Percentiles rank a stretch among this genome's conserved stretches.
These are phyloP conservation scores for Xylaria palmicola DNA, from an alignment of 495 filamentous ascomycete genomes.

Conservation along the genomic window DNA sequence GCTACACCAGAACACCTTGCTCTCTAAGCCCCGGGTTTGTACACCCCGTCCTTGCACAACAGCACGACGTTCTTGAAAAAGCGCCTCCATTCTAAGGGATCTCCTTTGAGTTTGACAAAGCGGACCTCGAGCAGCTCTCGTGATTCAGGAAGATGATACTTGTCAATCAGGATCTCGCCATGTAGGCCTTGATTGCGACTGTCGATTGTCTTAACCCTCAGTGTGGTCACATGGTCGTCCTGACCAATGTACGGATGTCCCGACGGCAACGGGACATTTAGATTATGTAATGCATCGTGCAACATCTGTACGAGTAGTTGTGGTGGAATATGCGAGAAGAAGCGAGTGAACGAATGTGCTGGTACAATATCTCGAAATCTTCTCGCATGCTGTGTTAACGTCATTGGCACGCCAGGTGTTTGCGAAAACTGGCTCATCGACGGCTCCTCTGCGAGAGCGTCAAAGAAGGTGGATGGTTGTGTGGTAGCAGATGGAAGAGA, in stretches of 20 bases:
- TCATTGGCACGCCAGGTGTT: slow-evolving; percentile 74
- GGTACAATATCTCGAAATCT: slow-evolving; percentile 85
- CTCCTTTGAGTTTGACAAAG: slow-evolving; percentile 92
- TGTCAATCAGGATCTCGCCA: slow-evolving; percentile 81
- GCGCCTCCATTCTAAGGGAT: slow-evolving; percentile 94
- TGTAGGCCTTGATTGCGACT: slow-evolving; percentile 74
- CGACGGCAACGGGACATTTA: slow-evolving; percentile 72
- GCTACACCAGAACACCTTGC: slow-evolving; percentile 2
- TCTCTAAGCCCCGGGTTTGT: slow-evolving; percentile 41
- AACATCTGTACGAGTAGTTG: slow-evolving; percentile 76
- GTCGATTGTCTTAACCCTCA: slow-evolving; percentile 76
- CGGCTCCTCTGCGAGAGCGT: slow-evolving; percentile 79
- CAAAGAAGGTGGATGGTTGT: slow-evolving; percentile 45
- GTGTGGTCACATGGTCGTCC: slow-evolving; percentile 54
- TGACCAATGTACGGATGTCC: slow-evolving; percentile 29
- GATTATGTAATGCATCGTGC: slow-evolving; percentile 73
- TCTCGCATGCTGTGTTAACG: slow-evolving; percentile 79
- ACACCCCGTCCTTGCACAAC: slow-evolving; percentile 79
- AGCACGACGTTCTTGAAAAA: slow-evolving; percentile 93
- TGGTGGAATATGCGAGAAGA: slow-evolving; percentile 82
- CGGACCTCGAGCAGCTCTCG: slow-evolving; percentile 74
- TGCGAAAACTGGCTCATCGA: slow-evolving; percentile 89
- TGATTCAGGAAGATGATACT: slow-evolving; percentile 51
- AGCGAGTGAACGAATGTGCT: slow-evolving; percentile 78
- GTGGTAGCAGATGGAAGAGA: slow-evolving; percentile 31